phyloP scores from a whole-genome alignment of 108 stramenopile genomes.

The Pseudonitzschia pungens region DNA sequence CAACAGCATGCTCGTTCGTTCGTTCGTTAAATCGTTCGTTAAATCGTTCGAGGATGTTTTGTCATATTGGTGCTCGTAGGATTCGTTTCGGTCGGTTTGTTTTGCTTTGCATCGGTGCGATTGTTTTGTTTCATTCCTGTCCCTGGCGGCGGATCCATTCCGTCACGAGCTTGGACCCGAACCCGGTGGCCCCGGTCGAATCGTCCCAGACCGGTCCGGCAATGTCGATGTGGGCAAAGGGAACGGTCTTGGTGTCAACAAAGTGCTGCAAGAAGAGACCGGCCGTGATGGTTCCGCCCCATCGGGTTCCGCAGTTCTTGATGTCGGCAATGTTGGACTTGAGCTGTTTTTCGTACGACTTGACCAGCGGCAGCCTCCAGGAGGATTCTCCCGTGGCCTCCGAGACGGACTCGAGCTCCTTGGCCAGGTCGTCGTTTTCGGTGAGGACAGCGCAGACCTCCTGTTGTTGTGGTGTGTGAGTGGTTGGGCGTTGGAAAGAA shows the following conservation, averaged over 20 bases:
- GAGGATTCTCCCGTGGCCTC: slow-evolving; percentile 85
- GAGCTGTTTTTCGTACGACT: slow-evolving; percentile 75
- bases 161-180: slow-evolving; percentile 86
- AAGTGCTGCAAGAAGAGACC: slow-evolving; percentile 89
- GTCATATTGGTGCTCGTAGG: no score
- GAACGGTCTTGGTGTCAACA: slow-evolving; percentile 76
- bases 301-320: slow-evolving; percentile 71
- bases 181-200: slow-evolving; percentile 82
- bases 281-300: slow-evolving; percentile 89
- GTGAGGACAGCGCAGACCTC: slow-evolving; percentile 83
- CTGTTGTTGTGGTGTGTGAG: slow-evolving; percentile 8
- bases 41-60: no score
- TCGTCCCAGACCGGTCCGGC: slow-evolving; percentile 94
- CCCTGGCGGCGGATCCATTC: slow-evolving; percentile 86
- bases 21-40: no score
- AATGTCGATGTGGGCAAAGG: slow-evolving; percentile 84
- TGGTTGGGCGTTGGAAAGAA: no score
- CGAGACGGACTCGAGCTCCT: slow-evolving; percentile 71
- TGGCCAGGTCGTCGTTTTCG: slow-evolving; percentile 83
- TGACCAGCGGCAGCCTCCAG: slow-evolving; percentile 89
- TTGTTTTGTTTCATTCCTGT: no score
- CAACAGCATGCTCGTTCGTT: no score
- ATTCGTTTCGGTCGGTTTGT: no score
- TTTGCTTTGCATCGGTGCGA: no score
- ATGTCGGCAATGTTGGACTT: slow-evolving; percentile 88